A percentile compares a stretch with the other conserved stretches of the same genome.
Conservation (phyloP, 108 stramenopile genomes). For the Phaeodactylum tricornutum region DNA sequence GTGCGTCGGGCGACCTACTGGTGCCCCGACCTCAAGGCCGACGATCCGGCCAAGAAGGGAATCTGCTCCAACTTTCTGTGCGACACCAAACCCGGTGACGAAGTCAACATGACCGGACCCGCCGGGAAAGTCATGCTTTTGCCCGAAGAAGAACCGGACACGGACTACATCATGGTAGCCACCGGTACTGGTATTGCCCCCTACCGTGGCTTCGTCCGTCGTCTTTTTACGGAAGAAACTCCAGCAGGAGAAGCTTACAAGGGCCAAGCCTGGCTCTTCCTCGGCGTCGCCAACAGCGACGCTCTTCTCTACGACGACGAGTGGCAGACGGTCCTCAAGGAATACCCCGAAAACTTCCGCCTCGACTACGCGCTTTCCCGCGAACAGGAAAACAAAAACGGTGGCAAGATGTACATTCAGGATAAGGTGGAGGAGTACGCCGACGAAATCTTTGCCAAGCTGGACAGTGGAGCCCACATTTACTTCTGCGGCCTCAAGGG, state of each 20-base stretch:
- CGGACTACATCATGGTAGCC: constrained; percentile 97
- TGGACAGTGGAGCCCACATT: constrained; percentile 88
- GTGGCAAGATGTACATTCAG: constrained; percentile 99
- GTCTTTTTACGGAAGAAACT: constrained; percentile 90
- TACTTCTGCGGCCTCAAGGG: constrained; percentile 98
- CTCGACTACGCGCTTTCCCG: constrained; percentile 94
- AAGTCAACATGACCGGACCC: constrained; percentile 88
- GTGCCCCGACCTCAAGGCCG: constrained; percentile 90
- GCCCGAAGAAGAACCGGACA: constrained; percentile 89
- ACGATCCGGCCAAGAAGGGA: constrained; percentile 97
- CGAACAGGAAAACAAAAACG: constrained; percentile 87
- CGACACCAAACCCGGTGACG: constrained; percentile 82
- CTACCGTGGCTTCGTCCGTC: constrained; percentile 93
- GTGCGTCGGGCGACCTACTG: constrained; percentile 94
- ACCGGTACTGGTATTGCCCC: constrained; percentile 97
- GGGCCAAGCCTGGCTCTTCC: constrained; percentile 95
- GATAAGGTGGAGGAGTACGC: constrained; percentile 96
- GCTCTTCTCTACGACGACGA: constrained; percentile 94
- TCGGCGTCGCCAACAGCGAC: constrained; percentile 92
- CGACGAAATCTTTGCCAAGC: constrained; percentile 88
- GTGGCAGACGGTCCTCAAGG: constrained; percentile 79
- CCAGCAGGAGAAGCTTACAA: constrained; percentile 85
- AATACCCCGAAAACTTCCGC: constrained; percentile 87
- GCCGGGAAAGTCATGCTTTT: constrained; percentile 97
- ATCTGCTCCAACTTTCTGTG: constrained; percentile 97